These are phyloP conservation scores for Inosperma sp. DNA, from an alignment of 768 basidiomycete species.

Conservation along the genomic window DNA sequence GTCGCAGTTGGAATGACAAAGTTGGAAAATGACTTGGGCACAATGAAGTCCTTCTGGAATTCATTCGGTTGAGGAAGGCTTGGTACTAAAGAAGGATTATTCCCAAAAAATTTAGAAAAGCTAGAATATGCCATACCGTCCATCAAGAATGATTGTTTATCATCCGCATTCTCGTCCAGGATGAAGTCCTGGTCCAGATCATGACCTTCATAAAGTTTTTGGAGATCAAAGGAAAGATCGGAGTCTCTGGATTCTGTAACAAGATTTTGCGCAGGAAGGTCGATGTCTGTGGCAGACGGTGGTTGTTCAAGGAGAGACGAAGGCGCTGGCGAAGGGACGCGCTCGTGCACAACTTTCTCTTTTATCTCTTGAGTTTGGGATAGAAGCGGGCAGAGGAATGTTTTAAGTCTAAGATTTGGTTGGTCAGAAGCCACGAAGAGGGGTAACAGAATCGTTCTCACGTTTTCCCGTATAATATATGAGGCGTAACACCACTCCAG, in stretches of 20 bases:
- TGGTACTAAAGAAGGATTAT: slow-evolving; percentile 42
- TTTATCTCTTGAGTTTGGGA: background rate
- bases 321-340: background rate
- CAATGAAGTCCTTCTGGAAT: slow-evolving; percentile 29
- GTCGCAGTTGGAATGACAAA: slow-evolving; percentile 21
- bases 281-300: slow-evolving; percentile 14
- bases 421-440: background rate
- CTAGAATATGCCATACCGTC: slow-evolving; percentile 39
- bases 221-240: slow-evolving; percentile 30
- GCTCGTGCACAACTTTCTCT: background rate
- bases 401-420: no score
- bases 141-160: slow-evolving; percentile 47
- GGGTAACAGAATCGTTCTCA: slow-evolving; percentile 13
- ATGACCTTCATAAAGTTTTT: slow-evolving; percentile 26
- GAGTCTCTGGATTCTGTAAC: slow-evolving; percentile 7
- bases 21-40: slow-evolving; percentile 29
- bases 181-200: slow-evolving; percentile 29
- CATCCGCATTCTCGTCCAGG: slow-evolving; percentile 52
- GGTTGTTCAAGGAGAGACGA: slow-evolving; percentile 21
- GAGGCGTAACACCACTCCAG: slow-evolving; percentile 21
- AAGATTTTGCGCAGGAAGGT: background rate
- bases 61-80: slow-evolving; percentile 48
- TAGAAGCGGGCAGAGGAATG: slow-evolving; percentile 36
- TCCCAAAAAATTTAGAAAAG: background rate
- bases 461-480: slow-evolving; percentile 29